These are phyloP conservation scores for Silene conica DNA, from an alignment of 148 eudicot genomes.

Conservation along the genomic window DNA sequence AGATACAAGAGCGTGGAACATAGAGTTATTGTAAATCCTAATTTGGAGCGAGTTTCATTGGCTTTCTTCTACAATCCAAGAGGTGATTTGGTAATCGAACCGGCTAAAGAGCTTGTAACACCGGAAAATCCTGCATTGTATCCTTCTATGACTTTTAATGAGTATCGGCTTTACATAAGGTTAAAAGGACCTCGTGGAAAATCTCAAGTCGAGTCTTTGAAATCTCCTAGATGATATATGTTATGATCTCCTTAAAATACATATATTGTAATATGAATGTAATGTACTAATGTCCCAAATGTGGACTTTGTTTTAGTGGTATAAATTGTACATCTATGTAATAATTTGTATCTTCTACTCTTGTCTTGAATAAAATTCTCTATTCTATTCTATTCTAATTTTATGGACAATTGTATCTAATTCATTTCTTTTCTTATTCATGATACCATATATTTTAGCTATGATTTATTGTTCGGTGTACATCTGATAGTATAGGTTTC, in stretches of 20 bases:
- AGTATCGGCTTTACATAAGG: constrained; percentile 69
- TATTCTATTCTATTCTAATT: too few species aligned
- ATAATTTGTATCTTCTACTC: background rate
- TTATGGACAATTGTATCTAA: too few species aligned
- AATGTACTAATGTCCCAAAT: background rate
- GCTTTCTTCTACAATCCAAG: constrained; percentile 84
- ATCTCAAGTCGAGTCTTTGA: constrained; percentile 64
- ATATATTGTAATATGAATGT: too few species aligned
- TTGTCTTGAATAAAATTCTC: background rate
- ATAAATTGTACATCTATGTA: background rate
- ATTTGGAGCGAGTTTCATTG: constrained; percentile 56
- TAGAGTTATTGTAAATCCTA: constrained; percentile 75
- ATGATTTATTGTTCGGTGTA: too few species aligned
- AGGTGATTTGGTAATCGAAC: constrained; percentile 55
- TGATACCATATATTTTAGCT: too few species aligned
- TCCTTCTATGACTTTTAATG: constrained; percentile 61
- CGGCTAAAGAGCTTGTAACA: constrained; percentile 49
- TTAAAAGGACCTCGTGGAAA: constrained; percentile 73
- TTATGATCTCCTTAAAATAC: background rate
- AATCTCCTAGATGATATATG: constrained; percentile 33
- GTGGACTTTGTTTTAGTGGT: background rate
- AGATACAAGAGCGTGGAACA: constrained; percentile 84
- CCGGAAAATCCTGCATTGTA: constrained; percentile 54
- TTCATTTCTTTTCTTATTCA: too few species aligned
- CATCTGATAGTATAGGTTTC: too few species aligned